Evolutionary conservation across 176 grass and related monocot species (phyloP), one percentile per base, ranked within the genome.

Genomic region (Microstegium vimineum): DNA sequence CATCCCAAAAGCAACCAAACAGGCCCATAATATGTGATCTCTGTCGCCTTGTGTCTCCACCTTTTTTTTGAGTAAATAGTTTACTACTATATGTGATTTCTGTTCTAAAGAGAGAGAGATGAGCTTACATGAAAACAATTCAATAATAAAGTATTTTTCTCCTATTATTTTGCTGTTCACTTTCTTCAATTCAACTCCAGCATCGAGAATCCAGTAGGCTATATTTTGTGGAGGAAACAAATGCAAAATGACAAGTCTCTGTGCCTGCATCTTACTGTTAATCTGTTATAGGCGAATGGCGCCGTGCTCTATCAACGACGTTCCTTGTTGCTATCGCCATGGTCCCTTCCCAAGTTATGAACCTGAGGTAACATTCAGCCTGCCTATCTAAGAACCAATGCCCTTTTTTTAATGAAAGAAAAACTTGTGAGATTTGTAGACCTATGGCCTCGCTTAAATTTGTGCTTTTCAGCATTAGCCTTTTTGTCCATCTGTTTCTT

Each of bases 221-320:
- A 27, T 11, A 13, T 61, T 32, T 64, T 34, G 15, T 34, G 62
- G 5, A 65, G 33, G 28, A 65, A 64, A 16, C 8, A 65, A 65
- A 65, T 65, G 15, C 14, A 65, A 32, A 33, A 18, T 17, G 7
- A 56, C 20, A 22, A n/a, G n/a, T 15, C 20, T 56, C 1, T 56
- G 62, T 35, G 17, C 17, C 32, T 36, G 32, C 32, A 22, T 67
- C 64, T 36, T 67, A 18, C 42, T 62, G 6, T n/a, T n/a, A n/a
- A n/a, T n/a, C n/a, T n/a, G n/a, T 52, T 86, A 14, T 34, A 93
- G 94, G 71, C 81, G 78, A 90, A 69, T 43, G 86, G 60, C 82
- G 80, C 37, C 89, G 89, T 52, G 78, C 82, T 30, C 81, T 97
- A 68, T 76, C 82, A 23, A 64, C 91, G 16, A 86, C 93, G 94